Base-by-base conservation (phyloP, 1,284 basidiomycete genomes). In the Gymnopus androsaceus region DNA sequence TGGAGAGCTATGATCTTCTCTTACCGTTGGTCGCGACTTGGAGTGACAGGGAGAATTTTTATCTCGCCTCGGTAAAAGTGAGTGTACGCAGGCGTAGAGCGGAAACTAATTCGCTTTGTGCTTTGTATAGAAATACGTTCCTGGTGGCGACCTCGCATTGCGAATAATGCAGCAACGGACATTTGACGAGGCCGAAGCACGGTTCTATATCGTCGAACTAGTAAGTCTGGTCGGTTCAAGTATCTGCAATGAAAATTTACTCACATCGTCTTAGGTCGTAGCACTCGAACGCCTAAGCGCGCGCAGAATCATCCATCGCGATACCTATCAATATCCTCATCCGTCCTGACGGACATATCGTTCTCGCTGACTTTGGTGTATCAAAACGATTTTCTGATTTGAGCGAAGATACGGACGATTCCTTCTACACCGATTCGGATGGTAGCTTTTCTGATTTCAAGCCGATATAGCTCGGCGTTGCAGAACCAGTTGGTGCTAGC, bases 291-390 rank as follows among this genome's bases (percentile, higher is more conserved):
- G 60, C 3, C 48, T 69, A 12, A 63, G 64, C 40, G 49, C 52
- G 9, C 37, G 42, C 8, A 61, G 57, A 28, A 58, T 67, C 30
- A 59, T 67, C 8, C 65, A 69, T 31, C 63, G 66, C 7, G 67
- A 67, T 53, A 51, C 67, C 62, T 0, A 54, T 52, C 19, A 68
- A 68, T 37, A 64, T 68, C 19, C 44, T 66, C 15, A 57, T 69
- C 30, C 56, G 61, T 4, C 25, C 58, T 1, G 47, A 60, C 5
- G 66, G 67, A 2, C 63, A 68, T 40, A 36, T 68, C 23, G 57
- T 61, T 7, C 52, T 69, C 8, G 59, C 61, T 1, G 67, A 65
- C 47, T 64, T 67, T 51, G 64, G 67, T 0, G 45, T 61, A 6
- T 55, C 67, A 3, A 63, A 55, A 21, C 45, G 37, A 17, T 61